These are phyloP conservation scores for Rosa hybrid DNA, from an alignment of 331 rosid genomes.

Conservation along the genomic window DNA sequence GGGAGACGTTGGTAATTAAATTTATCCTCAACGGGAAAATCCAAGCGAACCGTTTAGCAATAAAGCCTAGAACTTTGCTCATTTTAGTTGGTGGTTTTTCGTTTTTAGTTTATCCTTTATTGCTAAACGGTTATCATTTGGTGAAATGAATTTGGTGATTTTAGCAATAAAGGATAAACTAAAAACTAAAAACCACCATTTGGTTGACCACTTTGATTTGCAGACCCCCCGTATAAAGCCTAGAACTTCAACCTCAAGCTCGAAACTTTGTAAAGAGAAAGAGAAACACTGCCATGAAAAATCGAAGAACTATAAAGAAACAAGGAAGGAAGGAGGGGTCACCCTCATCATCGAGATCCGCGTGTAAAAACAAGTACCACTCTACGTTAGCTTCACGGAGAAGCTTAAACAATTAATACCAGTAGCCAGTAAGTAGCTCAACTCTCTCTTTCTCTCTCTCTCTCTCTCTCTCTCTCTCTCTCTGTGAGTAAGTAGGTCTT, in stretches of 20 bases:
- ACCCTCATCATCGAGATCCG: constrained; percentile 13
- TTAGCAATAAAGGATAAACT: neutral
- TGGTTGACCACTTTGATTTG: neutral
- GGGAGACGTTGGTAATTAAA: neutral
- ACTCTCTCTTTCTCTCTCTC: neutral
- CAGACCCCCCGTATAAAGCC: neutral
- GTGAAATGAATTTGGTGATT: too few relatives aligned
- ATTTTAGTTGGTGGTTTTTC: too few relatives aligned
- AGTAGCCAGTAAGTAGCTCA: neutral
- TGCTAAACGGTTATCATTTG: too few relatives aligned
- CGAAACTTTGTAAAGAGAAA: neutral
- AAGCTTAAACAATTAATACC: constrained; percentile 1
- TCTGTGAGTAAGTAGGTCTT: neutral
- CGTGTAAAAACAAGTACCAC: neutral
- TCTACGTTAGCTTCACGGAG: constrained; percentile 18
- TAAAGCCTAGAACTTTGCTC: neutral
- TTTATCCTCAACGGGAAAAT: neutral
- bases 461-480: neutral
- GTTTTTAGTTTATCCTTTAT: too few relatives aligned
- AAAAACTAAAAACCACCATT: neutral
- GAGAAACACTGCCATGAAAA: neutral
- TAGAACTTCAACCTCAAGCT: neutral
- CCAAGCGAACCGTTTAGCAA: neutral
- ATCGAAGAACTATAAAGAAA: neutral
- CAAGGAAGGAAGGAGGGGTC: neutral